Base-by-base conservation (phyloP, 805 yeast genomes). In the Kockiozyma suomiensis region DNA sequence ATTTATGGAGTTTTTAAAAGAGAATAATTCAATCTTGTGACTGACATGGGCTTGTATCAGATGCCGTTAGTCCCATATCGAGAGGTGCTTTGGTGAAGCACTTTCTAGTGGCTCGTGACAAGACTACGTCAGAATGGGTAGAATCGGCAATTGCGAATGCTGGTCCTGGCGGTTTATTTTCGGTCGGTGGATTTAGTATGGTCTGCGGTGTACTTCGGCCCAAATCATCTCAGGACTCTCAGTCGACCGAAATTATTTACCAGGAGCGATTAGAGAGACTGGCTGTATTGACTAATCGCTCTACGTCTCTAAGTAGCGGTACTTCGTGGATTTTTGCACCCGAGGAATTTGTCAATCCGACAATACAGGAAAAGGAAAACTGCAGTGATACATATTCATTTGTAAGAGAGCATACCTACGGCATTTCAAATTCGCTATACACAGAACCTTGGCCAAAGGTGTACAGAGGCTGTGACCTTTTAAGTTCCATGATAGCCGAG, bases 371-470 rank as follows among this genome's bases (percentile, higher is more conserved):
- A 32, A 45, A 38, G 28, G 21, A 25, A 30, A 48, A 13, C 37
- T 26, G 33, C 28, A 26, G 45, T 15, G 37, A 30, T 28, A 13
- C 61, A 21, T 57, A 52, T 28, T 6, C 37, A 1, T 33, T 53
- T 3, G 52, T 50, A 7, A 49, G 60, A 30, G 62, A 72, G 17
- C 70, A 73, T 7, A 79, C 83, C 0, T 76, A 85, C 56, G 88
- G 90, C 1, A 68, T 88, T 13, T 86, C 92, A 0, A 88, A 88
- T 70, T 86, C 92, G 1, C 73, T 82, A n/a, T 81, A 77, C 65
- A 76, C 79, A 32, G 77, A 83, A 26, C 87, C 89, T 5, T 92
- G 98, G 97, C 80, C 81, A 0, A 93, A 92, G 68, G 87, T 87
- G 0, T 66, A 69, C 3, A 54, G 74, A 4, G 97, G 93, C 0